A percentile compares a stretch with the other conserved stretches of the same genome.
Evolutionary conservation across 78 protist genomes (phyloP).

Genomic region (Reticulomyxa filosa): DNA sequence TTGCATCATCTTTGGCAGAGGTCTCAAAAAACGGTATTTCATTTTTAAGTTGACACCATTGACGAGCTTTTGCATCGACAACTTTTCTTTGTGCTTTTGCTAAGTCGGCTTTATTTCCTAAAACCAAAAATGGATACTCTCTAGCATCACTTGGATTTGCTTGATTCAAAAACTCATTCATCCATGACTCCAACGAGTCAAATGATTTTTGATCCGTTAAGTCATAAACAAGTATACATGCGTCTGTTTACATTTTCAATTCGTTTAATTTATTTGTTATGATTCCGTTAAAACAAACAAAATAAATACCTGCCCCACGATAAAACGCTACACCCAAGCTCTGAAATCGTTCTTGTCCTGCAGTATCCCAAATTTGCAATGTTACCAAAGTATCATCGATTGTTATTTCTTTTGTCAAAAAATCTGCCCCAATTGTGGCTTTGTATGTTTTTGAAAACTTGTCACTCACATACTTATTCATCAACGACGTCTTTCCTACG

Average conservation of each 20-base stretch:
- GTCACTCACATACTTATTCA: too few relatives aligned
- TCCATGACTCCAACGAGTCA: constrained; percentile 84
- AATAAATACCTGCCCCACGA: constrained; percentile 95
- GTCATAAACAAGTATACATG: constrained; percentile 86
- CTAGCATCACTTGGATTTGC: constrained; percentile 80
- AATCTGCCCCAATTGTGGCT: constrained; percentile 99
- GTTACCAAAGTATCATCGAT: constrained; percentile 88
- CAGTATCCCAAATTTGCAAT: constrained; percentile 88
- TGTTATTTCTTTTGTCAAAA: constrained; percentile 80
- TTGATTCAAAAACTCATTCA: constrained; percentile 88
- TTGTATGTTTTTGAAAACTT: too few relatives aligned
- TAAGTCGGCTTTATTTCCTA: constrained; percentile 92
- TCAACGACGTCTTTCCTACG: too few relatives aligned
- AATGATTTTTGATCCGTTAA: constrained; percentile 78
- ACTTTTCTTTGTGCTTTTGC: constrained; percentile 26
- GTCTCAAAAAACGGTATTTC: constrained; percentile 92
- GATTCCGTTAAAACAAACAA: constrained; percentile 82
- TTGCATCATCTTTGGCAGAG: constrained; percentile 90
- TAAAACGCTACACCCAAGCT: constrained; percentile 94
- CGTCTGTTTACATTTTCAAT: too few relatives aligned
- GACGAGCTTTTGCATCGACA: constrained; percentile 55
- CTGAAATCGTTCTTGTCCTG: constrained; percentile 96
- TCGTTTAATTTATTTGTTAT: too few relatives aligned
- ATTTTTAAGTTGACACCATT: constrained; percentile 78
- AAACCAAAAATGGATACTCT: constrained; percentile 80